These are phyloP conservation scores for Hericium erinaceus DNA, from an alignment of 768 basidiomycete genomes.

Conservation along the genomic window DNA sequence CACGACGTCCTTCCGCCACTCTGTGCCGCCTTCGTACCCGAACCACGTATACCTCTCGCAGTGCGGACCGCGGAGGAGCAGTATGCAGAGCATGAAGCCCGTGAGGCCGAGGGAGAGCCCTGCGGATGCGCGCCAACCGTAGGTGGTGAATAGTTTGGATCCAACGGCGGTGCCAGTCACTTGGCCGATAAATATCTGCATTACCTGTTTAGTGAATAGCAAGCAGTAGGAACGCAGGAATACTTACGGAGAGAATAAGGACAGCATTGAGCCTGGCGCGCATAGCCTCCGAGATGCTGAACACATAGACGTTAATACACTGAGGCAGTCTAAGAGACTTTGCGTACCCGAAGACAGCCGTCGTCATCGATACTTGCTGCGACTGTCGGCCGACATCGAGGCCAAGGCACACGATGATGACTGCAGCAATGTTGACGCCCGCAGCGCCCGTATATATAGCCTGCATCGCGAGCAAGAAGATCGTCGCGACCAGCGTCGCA, in stretches of 20 bases:
- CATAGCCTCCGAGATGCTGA: constrained; percentile 1
- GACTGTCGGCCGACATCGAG: constrained; percentile 27
- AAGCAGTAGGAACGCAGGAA: not conserved
- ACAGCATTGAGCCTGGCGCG: constrained; percentile 7
- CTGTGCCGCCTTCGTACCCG: constrained; percentile 6
- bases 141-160: constrained; percentile 24
- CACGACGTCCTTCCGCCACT: constrained; percentile 4
- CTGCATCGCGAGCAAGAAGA: constrained; percentile 13
- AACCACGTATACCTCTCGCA: constrained; percentile 9
- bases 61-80: constrained; percentile 23
- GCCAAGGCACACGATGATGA: constrained; percentile 26
- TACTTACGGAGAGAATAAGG: constrained; percentile 6
- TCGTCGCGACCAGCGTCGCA: constrained; percentile 26
- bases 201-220: not conserved
- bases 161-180: constrained; percentile 29
- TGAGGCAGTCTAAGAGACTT: not conserved
- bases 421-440: constrained; percentile 23
- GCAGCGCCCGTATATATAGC: constrained; percentile 25
- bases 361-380: constrained; percentile 23
- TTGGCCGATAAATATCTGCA: constrained; percentile 20
- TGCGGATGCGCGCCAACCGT: constrained; percentile 24
- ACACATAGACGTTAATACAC: not conserved
- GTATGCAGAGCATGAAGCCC: constrained; percentile 18
- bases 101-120: constrained; percentile 20
- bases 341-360: constrained; percentile 4